Percentiles rank a stretch among this genome's conserved stretches.
phyloP scores from a whole-genome alignment of 2,329 filamentous ascomycete species.

The Pseudogymnoascus verrucosus region DNA sequence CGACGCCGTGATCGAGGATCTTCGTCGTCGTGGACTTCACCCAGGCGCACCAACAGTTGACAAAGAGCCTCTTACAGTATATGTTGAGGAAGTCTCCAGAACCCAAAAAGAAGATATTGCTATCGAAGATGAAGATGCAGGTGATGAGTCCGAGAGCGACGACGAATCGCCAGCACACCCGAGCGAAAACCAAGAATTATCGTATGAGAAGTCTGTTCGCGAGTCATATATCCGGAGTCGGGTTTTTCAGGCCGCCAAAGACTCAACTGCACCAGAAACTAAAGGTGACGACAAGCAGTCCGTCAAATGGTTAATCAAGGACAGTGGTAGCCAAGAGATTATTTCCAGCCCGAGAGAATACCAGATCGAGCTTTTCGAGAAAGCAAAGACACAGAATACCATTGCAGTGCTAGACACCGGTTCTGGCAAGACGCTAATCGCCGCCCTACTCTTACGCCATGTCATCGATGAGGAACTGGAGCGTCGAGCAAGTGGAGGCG shows the following conservation, averaged over 20 bases:
- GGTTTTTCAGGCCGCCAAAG: constrained; percentile 21
- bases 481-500: constrained; percentile 49
- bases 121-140: background rate
- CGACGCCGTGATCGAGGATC: constrained; percentile 25
- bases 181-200: background rate
- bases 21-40: constrained; percentile 13
- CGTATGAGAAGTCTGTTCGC: constrained; percentile 41
- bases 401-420: constrained; percentile 94
- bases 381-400: constrained; percentile 74
- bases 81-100: background rate
- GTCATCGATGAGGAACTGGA: constrained; percentile 71
- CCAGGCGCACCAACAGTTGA: background rate
- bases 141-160: constrained; percentile 13
- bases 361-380: constrained; percentile 84
- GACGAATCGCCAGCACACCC: constrained; percentile 1
- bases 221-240: constrained; percentile 34
- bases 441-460: constrained; percentile 73
- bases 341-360: constrained; percentile 81
- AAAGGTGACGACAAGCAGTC: constrained; percentile 23
- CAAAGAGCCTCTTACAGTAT: background rate
- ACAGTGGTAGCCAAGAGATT: constrained; percentile 39
- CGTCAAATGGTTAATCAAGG: constrained; percentile 25
- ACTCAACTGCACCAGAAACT: constrained; percentile 14
- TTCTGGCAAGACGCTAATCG: constrained; percentile 95
- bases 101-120: background rate